Base-by-base conservation (phyloP, 2,329 filamentous ascomycete species). In the Proliferodiscus dingleyae region DNA sequence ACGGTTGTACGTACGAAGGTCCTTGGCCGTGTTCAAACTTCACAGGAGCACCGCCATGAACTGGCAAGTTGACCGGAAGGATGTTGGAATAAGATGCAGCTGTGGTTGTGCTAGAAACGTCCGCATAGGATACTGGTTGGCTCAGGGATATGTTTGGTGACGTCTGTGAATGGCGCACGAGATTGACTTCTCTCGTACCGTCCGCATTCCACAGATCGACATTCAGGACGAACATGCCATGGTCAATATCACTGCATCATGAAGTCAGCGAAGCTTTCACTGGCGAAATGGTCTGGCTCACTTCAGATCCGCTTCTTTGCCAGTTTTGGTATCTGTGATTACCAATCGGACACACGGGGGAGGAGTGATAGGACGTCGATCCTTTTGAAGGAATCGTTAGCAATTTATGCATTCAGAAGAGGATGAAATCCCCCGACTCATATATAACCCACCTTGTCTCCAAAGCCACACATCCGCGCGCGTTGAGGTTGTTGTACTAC, bases 381-480 rank as follows among this genome's bases (percentile, higher is more conserved):
- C 93, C 87, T 95, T 13, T 6, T 21, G 29, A 7, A 15, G n/a
- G 16, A 29, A 43, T 29, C 43, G 41, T 4, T 5, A 5, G 15
- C 19, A 10, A 9, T 2, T 16, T 15, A 33, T 24, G 23, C 8
- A 5, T 15, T 18, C 21, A 18, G 11, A 10, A 34, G 9, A 33
- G 15, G 23, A 15, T 18, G 5, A 34, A 18, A 49, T 54, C n/a
- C 32, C 46, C 18, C 37, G 24, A n/a, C 36, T 19, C 54, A 28
- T 32, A 11, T 13, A 18, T 11, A 21, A 38, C 50, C 46, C 69
- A 93, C 88, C 78, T 97, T 98, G 72, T 98, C 93, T 52, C 93
- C 93, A 70, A 97, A 98, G 6, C 93, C 93, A 71, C 93, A 98
- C 93, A 97, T 97, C 51, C 93, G 87, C 55, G 93, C 93, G 59